Evolutionary conservation across 768 basidiomycete species (phyloP).

Genomic region (Clathrus columnatus): DNA sequence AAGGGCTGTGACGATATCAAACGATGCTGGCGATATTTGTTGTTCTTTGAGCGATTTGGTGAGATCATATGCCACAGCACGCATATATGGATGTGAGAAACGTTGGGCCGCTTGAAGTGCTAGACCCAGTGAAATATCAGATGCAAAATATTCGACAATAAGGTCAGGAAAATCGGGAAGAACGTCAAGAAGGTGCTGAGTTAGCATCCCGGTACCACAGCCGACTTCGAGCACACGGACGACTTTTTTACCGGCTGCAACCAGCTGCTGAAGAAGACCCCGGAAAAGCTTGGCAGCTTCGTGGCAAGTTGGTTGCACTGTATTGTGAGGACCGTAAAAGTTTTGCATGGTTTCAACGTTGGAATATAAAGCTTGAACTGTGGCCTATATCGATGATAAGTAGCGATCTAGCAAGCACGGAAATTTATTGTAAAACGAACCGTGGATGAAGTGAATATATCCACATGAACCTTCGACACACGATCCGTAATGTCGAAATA

Average conservation of each 20-base stretch:
- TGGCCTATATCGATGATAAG: neutral
- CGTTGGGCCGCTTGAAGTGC: conserved; percentile 11
- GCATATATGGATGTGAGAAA: conserved; percentile 13
- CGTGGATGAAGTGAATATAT: neutral
- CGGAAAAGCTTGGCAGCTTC: conserved; percentile 1
- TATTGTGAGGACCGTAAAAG: neutral
- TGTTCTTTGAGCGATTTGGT: conserved; percentile 11
- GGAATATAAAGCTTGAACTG: neutral
- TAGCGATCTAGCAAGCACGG: neutral
- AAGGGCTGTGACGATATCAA: conserved; percentile 13
- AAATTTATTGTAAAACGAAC: neutral
- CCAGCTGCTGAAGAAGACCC: conserved; percentile 8
- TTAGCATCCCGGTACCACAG: conserved; percentile 11
- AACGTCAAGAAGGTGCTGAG: conserved; percentile 13
- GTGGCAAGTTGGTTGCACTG: conserved; percentile 8
- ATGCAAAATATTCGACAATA: conserved; percentile 14
- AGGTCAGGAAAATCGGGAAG: neutral
- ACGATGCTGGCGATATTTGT: conserved; percentile 7
- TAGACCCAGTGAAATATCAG: conserved; percentile 9
- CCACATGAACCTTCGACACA: neutral
- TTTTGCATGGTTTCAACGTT: neutral
- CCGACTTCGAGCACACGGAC: conserved; percentile 15
- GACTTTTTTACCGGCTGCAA: conserved; percentile 11
- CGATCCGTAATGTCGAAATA: neutral
- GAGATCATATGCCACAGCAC: conserved; percentile 11